A percentile compares a stretch with the other conserved stretches of the same genome.
These are phyloP conservation scores for Malbranchea zuffiana DNA, from an alignment of 2,329 filamentous ascomycete genomes.

Conservation along the genomic window DNA sequence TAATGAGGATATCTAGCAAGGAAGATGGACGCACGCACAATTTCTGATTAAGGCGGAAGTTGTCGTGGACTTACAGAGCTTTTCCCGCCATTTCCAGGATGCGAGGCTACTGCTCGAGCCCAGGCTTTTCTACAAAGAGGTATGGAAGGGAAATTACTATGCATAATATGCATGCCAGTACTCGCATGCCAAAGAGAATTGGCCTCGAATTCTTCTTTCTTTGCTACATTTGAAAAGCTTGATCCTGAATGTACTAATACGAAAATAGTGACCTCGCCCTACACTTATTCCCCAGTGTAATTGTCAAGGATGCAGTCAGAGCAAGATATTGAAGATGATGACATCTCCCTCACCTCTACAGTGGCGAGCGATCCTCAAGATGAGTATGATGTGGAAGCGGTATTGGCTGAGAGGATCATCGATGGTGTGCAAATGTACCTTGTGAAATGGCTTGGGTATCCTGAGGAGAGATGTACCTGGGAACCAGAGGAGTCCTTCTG, in stretches of 20 bases:
- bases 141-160: no score
- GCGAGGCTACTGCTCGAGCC: no score
- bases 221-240: neutral
- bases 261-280: neutral
- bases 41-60: no score
- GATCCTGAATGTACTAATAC: neutral
- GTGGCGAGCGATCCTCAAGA: slow-evolving; percentile 31
- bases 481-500: slow-evolving; percentile 38
- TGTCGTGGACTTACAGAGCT: no score
- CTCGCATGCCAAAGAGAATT: no score
- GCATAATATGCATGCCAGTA: no score
- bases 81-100: no score
- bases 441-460: slow-evolving; percentile 54
- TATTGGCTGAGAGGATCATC: slow-evolving; percentile 38
- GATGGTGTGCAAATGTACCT: slow-evolving; percentile 41
- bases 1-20: no score
- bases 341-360: slow-evolving; percentile 49
- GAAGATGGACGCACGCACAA: no score
- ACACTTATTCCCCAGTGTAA: no score
- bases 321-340: slow-evolving; percentile 32
- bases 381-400: slow-evolving; percentile 45
- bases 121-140: no score
- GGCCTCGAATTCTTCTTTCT: neutral
- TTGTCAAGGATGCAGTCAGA: slow-evolving; percentile 1
- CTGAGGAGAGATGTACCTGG: slow-evolving; percentile 46